phyloP scores from a whole-genome alignment of 306 rosid species.

The Biancaea sappan region DNA sequence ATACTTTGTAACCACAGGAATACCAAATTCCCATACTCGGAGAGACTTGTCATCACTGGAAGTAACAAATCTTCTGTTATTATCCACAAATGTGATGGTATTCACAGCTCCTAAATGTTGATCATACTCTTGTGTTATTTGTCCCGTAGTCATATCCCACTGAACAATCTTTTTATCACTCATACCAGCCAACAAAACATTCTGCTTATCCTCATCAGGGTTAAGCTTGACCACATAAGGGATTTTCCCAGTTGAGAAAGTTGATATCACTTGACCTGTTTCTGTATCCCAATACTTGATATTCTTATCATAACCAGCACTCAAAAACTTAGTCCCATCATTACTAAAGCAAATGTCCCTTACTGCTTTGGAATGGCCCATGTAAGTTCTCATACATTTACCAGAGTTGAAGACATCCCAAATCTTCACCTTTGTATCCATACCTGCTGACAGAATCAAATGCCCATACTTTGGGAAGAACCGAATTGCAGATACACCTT shows the following conservation, averaged over 20 bases:
- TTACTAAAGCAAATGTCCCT: slow-evolving; percentile 90
- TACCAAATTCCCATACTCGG: slow-evolving; percentile 96
- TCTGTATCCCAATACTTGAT: slow-evolving; percentile 99
- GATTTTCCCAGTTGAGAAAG: slow-evolving; percentile 86
- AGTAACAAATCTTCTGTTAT: slow-evolving; percentile 93
- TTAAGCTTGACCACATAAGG: slow-evolving; percentile 96
- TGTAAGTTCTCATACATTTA: slow-evolving; percentile 95
- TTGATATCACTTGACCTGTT: slow-evolving; percentile 93
- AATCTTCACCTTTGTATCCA: slow-evolving; percentile 96
- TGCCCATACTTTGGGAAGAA: slow-evolving; percentile 92
- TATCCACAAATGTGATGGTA: slow-evolving; percentile 96
- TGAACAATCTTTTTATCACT: slow-evolving; percentile 99
- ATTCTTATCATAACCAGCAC: slow-evolving; percentile 94
- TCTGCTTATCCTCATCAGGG: slow-evolving; percentile 96
- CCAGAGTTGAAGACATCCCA: slow-evolving; percentile 98
- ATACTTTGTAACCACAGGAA: slow-evolving; percentile 96
- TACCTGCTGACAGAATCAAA: slow-evolving; percentile 84
- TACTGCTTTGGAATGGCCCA: slow-evolving; percentile 92
- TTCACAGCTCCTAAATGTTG: slow-evolving; percentile 99
- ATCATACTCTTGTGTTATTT: slow-evolving; percentile 99
- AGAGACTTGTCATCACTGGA: slow-evolving; percentile 97
- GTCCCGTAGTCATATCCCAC: slow-evolving; percentile 94
- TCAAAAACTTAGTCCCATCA: slow-evolving; percentile 84
- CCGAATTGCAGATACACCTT: slow-evolving; percentile 90
- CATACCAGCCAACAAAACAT: slow-evolving; percentile 93